These are phyloP conservation scores for Ogataea chonburiensis DNA, from an alignment of 805 yeast species.

Conservation along the genomic window DNA sequence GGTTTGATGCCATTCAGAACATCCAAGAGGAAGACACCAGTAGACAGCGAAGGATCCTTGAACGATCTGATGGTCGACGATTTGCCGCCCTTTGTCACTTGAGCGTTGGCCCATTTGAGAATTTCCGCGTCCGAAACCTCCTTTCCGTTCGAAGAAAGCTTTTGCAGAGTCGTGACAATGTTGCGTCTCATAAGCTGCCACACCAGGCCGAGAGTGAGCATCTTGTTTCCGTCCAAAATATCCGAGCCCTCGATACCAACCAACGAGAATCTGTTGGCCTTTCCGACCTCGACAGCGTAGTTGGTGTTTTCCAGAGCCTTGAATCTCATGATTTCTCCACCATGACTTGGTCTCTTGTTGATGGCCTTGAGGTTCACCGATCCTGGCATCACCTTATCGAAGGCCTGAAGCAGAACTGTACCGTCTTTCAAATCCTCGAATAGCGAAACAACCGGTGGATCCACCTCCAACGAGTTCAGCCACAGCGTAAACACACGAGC, in stretches of 20 bases:
- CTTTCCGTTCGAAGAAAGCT: constrained; percentile 68
- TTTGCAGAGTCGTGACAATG: constrained; percentile 77
- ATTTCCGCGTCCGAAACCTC: constrained; percentile 84
- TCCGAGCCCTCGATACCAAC: constrained; percentile 99
- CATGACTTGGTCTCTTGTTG: constrained; percentile 78
- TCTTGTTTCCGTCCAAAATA: constrained; percentile 88
- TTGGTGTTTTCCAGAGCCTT: constrained; percentile 97
- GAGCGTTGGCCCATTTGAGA: constrained; percentile 89
- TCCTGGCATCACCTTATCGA: constrained; percentile 94
- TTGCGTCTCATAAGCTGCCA: constrained; percentile 99
- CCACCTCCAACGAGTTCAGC: constrained; percentile 95
- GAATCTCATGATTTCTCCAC: constrained; percentile 79
- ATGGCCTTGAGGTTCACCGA: constrained; percentile 75
- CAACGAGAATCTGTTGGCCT: constrained; percentile 84
- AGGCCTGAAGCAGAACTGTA: constrained; percentile 82
- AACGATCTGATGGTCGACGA: constrained; percentile 72
- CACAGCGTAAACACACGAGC: constrained; percentile 97
- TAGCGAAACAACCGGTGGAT: constrained; percentile 86
- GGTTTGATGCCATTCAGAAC: constrained; percentile 92
- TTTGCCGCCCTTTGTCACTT: constrained; percentile 84
- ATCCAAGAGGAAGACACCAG: constrained; percentile 82
- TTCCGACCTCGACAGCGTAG: constrained; percentile 96
- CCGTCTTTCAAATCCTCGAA: constrained; percentile 97
- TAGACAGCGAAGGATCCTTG: constrained; percentile 74
- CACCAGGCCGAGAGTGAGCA: constrained; percentile 86